Evolutionary conservation across 2,329 filamentous ascomycete genomes (phyloP), one percentile per base, ranked within the genome.

Genomic region (Cercospora sp.): DNA sequence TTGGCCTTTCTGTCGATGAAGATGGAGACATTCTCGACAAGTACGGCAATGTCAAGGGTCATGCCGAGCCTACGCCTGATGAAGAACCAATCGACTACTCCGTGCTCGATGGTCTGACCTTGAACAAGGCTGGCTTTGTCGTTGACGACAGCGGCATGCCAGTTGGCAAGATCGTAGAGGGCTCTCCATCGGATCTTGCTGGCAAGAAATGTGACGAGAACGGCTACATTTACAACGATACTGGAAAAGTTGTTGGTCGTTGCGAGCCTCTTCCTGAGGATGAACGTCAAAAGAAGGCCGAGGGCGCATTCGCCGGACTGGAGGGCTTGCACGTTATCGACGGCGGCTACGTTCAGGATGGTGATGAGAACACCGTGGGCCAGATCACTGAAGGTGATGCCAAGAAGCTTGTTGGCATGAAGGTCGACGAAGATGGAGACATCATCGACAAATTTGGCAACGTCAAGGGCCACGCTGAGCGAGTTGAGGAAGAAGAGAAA

Each of bases 1-100:
- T 89, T 51, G 92, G 92, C 13, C 89, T 91, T 58, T 75, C 83
- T 9, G 92, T 95, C 16, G 92, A 96, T 67, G 90, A 92, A 70
- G 92, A 95, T 71, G 92, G 92, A 53, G 92, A 95, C 66, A 89
- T 96, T 42, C 83, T 91, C 64, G 92, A 95, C 82, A 89, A 89
- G 78, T 93, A 85, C 71, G 87, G 87, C 72, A 89, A 88, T 71
- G 84, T 87, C 63, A 84, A 89, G 75, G 87, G 86, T 16, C 70
- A 72, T 57, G 72, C 86, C 67, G 85, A 88, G 74, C 85, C 85
- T 12, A 74, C 88, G 84, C 81, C 83, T 68, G 80, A 80, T 63
- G 86, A 73, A 60, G 69, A 72, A 23, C 71, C 83, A 73, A 83
- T 81, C 12, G 87, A 89, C 72, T 80, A 88, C 33, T 87, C 85